These are phyloP conservation scores for Suhomyces bribrorum DNA, from an alignment of 1,139 yeast genomes.

Conservation along the genomic window DNA sequence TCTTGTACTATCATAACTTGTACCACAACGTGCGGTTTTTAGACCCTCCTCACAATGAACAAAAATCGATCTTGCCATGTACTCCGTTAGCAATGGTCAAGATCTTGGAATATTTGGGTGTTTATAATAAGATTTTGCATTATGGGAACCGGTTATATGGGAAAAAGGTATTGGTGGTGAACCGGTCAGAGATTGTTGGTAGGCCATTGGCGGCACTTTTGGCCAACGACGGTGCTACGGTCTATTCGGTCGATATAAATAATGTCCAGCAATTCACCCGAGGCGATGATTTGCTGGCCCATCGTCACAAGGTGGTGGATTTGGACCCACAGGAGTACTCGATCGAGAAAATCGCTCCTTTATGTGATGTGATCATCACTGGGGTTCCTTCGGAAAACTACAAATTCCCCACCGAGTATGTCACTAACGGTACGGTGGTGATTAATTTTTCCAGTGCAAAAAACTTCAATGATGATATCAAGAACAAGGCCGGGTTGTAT, in stretches of 20 bases:
- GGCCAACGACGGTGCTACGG: slow-evolving; percentile 97
- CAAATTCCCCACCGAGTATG: slow-evolving; percentile 80
- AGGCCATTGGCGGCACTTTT: slow-evolving; percentile 93
- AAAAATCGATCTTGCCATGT: slow-evolving; percentile 90
- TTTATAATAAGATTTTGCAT: slow-evolving; percentile 76
- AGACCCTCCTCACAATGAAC: slow-evolving; percentile 63
- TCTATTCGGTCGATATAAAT: slow-evolving; percentile 85
- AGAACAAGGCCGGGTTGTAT: slow-evolving; percentile 81
- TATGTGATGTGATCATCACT: slow-evolving; percentile 89
- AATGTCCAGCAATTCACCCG: slow-evolving; percentile 90
- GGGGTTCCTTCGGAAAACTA: slow-evolving; percentile 87
- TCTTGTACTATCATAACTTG: slow-evolving; percentile 87
- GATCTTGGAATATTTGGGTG: slow-evolving; percentile 85
- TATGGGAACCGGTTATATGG: slow-evolving; percentile 94
- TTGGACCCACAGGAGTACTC: slow-evolving; percentile 44
- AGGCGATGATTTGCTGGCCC: slow-evolving; percentile 84
- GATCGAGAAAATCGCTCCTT: slow-evolving; percentile 65
- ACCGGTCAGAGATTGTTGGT: slow-evolving; percentile 95
- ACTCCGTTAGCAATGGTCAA: slow-evolving; percentile 95
- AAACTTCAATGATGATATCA: slow-evolving; percentile 79
- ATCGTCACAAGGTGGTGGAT: slow-evolving; percentile 82
- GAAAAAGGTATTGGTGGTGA: slow-evolving; percentile 84
- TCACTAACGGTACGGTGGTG: slow-evolving; percentile 86
- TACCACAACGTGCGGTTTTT: slow-evolving; percentile 87
- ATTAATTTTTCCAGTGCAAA: slow-evolving; percentile 87